phyloP scores from a whole-genome alignment of 2,329 filamentous ascomycete genomes.

The Alternaria postmessia region DNA sequence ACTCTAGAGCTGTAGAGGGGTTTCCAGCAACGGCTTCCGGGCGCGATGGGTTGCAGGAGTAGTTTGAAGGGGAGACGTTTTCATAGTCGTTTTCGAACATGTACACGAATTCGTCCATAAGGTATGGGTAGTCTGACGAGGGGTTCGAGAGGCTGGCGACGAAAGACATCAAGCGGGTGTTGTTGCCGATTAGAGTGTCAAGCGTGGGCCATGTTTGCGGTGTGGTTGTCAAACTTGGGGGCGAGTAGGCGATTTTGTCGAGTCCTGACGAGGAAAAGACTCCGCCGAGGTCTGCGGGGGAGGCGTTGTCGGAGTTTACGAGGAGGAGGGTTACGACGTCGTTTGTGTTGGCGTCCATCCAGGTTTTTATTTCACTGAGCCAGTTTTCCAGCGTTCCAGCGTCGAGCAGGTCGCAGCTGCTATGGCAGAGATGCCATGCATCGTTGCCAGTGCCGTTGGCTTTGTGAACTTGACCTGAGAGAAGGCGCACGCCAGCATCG shows the following conservation, averaged over 20 bases:
- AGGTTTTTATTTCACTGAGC: conserved; percentile 69
- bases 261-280: conserved; percentile 62
- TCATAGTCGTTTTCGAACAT: conserved; percentile 79
- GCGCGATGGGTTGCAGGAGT: conserved; percentile 76
- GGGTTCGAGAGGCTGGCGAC: conserved; percentile 61
- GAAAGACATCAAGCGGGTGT: conserved; percentile 73
- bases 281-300: conserved; percentile 63
- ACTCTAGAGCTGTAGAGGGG: conserved; percentile 59
- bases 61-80: conserved; percentile 67
- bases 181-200: conserved; percentile 69
- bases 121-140: conserved; percentile 59
- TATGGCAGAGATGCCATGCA: conserved; percentile 74
- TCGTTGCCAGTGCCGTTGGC: conserved; percentile 51
- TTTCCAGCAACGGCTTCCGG: conserved; percentile 61
- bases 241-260: conserved; percentile 64
- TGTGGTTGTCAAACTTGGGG: conserved; percentile 55
- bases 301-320: conserved; percentile 72
- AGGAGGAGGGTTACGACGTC: conserved; percentile 79
- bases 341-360: conserved; percentile 74
- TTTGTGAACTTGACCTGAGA: conserved; percentile 76
- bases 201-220: conserved; percentile 73
- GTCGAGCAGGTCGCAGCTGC: conserved; percentile 71
- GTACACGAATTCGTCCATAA: conserved; percentile 70
- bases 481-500: conserved; percentile 73
- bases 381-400: conserved; percentile 71